These are phyloP conservation scores for Cyberlindnera meyerae DNA, from an alignment of 805 yeast species.

Conservation along the genomic window DNA sequence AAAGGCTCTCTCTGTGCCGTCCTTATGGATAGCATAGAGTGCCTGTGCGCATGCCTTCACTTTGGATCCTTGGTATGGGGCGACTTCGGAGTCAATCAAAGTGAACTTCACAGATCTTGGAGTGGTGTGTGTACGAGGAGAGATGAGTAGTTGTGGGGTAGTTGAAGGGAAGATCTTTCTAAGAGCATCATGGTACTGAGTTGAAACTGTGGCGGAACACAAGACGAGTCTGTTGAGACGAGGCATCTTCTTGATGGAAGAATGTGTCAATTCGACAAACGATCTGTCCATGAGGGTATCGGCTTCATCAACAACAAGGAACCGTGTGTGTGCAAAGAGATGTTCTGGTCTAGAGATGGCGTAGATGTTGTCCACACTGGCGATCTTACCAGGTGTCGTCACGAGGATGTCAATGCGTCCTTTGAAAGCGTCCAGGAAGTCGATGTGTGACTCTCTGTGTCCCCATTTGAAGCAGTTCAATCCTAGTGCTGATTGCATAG, in stretches of 20 bases:
- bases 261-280: conserved; percentile 62
- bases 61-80: conserved; percentile 84
- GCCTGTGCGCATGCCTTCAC: conserved; percentile 84
- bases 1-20: conserved; percentile 70
- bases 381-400: conserved; percentile 78
- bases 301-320: conserved; percentile 85
- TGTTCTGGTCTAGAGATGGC: conserved; percentile 35
- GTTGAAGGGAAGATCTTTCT: conserved; percentile 58
- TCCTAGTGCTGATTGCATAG: conserved; percentile 32
- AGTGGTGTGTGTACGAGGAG: conserved; percentile 82
- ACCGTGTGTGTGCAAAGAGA: conserved; percentile 43
- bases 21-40: conserved; percentile 76
- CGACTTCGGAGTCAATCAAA: conserved; percentile 66
- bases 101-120: conserved; percentile 71
- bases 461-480: conserved; percentile 58
- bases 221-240: conserved; percentile 61
- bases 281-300: conserved; percentile 85
- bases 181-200: conserved; percentile 62
- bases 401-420: conserved; percentile 70
- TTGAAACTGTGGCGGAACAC: conserved; percentile 89
- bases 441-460: conserved; percentile 49
- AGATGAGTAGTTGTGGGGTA: conserved; percentile 48
- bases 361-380: conserved; percentile 31
- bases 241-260: conserved; percentile 45
- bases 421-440: conserved; percentile 42